Evolutionary conservation across 225 moss, liverwort and hornwort genomes (phyloP), one percentile per base, ranked within the genome.

Genomic region (Polytrichum commune): DNA sequence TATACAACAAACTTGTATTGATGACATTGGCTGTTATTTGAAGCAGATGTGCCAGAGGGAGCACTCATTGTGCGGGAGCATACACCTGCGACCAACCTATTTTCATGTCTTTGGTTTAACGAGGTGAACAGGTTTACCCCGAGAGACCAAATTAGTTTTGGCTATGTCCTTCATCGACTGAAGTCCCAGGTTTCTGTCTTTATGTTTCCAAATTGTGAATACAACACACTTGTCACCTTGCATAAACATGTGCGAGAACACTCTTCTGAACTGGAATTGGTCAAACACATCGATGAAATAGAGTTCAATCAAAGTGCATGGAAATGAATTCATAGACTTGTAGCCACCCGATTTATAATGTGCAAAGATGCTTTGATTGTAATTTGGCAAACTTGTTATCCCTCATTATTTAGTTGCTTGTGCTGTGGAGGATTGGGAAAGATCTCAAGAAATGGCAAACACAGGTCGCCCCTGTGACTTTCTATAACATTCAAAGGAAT

Each of bases 161-260:
- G 63, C 1, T 77, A 84, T 16, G 79, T 87, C 29, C 64, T 79
- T 4, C 74, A 81, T 81, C 57, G 76, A 54, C 66, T 87, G 38
- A 64, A 66, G 1, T 1, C 56, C 65, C 23, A 16, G 18, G 72
- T 87, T 27, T 66, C 63, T 18, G 78, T 87, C 65, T 83, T 66
- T 72, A 84, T 87, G 87, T 84, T 87, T 25, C 87, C 72, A 19
- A 87, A 81, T 61, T 87, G 87, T 33, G 87, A 87, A 74, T 79
- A 63, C 69, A 84, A 87, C 69, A 63, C 74, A 1, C 78, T 87
- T 1, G 60, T 69, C 38, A 9, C 32, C 20, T 24, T 84, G 69
- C 81, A 81, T 67, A 84, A 87, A 69, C 87, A 87, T 32, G 64
- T 65, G 6, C 81, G 83, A 30, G 87, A 84, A 66, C 79, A 87